Base-by-base conservation (phyloP, 495 filamentous ascomycete genomes). In the Penicillium turbatum region DNA sequence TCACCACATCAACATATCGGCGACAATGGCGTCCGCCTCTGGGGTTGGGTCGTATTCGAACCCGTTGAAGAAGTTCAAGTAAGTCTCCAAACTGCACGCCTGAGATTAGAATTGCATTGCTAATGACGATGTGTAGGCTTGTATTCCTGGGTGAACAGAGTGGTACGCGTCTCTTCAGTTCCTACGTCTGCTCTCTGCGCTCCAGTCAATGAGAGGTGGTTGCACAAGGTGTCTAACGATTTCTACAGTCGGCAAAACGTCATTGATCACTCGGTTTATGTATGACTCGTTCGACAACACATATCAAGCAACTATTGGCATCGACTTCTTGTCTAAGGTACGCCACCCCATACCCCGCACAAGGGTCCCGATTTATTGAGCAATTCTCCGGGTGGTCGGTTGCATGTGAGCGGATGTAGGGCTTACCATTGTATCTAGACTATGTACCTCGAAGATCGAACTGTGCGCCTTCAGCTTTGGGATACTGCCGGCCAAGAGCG, bases 251-350 rank as follows among this genome's bases (percentile, higher is more conserved):
- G 93, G 93, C 59, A 98, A 98, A 78, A 98, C 93, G 34, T 97
- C 95, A 39, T 76, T 98, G 65, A 98, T 98, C 69, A 98, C 93
- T 49, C 86, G 93, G 52, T 98, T 98, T 78, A 98, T 98, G 93
- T 98, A 98, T 79, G 93, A 98, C 74, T 96, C 93, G 31, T 98
- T 98, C 82, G 95, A 98, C 79, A 96, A 95, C 76, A 97, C 92
- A 82, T 98, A 98, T 73, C 93, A 98, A 74, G 93, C 93, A 39
- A 98, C 93, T 48, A 98, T 98, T 65, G 93, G 93, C 69, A 98
- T 98, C 74, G 93, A 98, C 76, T 98, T 98, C 68, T 84, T 98
- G 57, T 97, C 92, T 58, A 98, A 98, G 85, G 90, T 88, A 80
- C 55, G 66, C 48, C 35, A 37, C 31, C 12, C 31, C 19, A 49